Evolutionary conservation across 2,329 filamentous ascomycete species (phyloP), one percentile per base, ranked within the genome.

Genomic region (Tolypocladium ovalisporum): DNA sequence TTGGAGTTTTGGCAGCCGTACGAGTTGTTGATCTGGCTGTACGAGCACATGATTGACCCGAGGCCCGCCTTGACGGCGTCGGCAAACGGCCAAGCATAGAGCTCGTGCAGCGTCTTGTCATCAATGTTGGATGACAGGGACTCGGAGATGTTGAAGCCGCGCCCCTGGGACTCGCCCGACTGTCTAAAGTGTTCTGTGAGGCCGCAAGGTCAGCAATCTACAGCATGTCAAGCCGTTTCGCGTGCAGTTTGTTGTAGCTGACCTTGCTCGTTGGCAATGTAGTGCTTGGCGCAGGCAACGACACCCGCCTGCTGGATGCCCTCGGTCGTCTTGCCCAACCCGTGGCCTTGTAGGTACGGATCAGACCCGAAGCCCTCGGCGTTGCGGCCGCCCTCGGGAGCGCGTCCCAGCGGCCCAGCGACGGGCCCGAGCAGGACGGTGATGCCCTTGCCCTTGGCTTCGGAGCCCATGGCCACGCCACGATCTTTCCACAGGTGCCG

Each of bases 261-360:
- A 72, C 71, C 71, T 74, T 91, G 89, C 72, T 90, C 88, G 64
- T 92, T 89, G 54, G 75, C 80, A 58, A 90, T 82, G 68, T 77
- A 87, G 68, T 92, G 88, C 77, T 92, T 93, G 52, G 87, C 87
- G 65, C 87, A 91, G 60, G 91, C 90, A 72, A 96, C 87, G 56
- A 93, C 83, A 68, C 90, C 90, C 17, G 86, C 84, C 66, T 86
- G 82, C 69, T 96, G 91, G 51, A 95, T 92, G 60, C 91, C 91
- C 67, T 83, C 80, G 60, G 95, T 80, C 1, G 87, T 89, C 67
- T 88, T 79, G 40, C 83, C 83, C 63, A 92, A 86, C 56, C 84
- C 83, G 61, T 86, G 76, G 55, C 88, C 91, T 55, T 89, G 85
- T 55, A 90, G 75, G 55, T 88, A 87, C 2, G 89, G 89, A 63